Evolutionary conservation across 495 filamentous ascomycete genomes (phyloP).

Genomic region (Jackrogersella multiformis): DNA sequence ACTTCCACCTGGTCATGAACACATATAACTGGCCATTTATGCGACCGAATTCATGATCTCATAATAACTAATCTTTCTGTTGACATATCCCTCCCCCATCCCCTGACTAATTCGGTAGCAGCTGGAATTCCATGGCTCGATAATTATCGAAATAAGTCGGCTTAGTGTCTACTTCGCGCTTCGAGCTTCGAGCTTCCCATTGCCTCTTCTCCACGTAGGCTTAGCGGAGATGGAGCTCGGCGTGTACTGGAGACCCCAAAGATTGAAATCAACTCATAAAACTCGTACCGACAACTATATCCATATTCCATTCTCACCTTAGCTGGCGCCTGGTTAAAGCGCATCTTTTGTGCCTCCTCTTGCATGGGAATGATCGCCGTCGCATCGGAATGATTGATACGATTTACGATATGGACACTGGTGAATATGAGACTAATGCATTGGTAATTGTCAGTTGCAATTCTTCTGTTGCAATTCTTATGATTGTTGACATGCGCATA

Average conservation of each 20-base stretch:
- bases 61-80: background rate
- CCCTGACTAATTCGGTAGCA: too few species aligned
- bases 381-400: conserved; percentile 41
- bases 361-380: conserved; percentile 26
- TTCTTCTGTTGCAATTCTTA: conserved; percentile 13
- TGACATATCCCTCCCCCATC: background rate
- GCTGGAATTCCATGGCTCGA: conserved; percentile 24
- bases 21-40: background rate
- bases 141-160: conserved; percentile 7
- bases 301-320: conserved; percentile 17
- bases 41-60: conserved; percentile 3
- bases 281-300: conserved; percentile 1
- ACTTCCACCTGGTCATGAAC: conserved; percentile 1
- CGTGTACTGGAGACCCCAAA: conserved; percentile 45
- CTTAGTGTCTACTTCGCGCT: conserved; percentile 8
- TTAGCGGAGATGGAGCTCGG: conserved; percentile 48
- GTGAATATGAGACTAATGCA: conserved; percentile 63
- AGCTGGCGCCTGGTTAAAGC: conserved; percentile 17
- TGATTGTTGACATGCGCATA: background rate
- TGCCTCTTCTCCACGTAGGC: conserved; percentile 14
- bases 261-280: conserved; percentile 34
- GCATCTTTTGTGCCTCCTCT: conserved; percentile 9
- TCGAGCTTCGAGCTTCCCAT: conserved; percentile 25
- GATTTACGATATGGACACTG: conserved; percentile 61
- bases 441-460: conserved; percentile 55